Conservation (phyloP, 257 asterid genomes). For the Primulina huaijiensis region DNA sequence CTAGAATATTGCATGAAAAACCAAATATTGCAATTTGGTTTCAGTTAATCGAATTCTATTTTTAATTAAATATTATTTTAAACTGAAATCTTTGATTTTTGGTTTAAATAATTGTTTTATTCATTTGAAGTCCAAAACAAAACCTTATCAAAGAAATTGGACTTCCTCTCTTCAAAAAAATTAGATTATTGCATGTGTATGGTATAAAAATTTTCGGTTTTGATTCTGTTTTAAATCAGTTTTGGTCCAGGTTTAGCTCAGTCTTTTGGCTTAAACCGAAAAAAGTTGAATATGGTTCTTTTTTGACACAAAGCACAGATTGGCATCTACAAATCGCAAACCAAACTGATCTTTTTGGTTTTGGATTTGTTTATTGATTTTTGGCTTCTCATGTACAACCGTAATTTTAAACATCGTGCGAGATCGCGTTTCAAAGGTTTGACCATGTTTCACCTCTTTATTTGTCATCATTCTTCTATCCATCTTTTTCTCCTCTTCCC, state of each 20-base stretch:
- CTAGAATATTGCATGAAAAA: background rate
- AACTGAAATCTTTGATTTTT: background rate
- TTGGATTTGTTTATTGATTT: background rate
- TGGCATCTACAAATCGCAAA: background rate
- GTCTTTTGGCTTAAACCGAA: background rate
- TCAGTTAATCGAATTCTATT: too few relatives aligned
- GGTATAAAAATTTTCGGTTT: too few relatives aligned
- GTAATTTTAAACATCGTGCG: background rate
- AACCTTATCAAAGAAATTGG: too few relatives aligned
- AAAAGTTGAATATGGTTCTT: too few relatives aligned
- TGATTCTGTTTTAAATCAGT: too few relatives aligned
- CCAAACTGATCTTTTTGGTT: background rate
- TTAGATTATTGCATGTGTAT: background rate
- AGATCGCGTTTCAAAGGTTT: background rate
- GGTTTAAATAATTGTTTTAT: too few relatives aligned
- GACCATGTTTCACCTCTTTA: background rate
- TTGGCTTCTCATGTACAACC: background rate
- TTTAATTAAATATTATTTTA: too few relatives aligned
- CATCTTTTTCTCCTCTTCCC: conserved; percentile 29
- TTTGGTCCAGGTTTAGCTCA: background rate
- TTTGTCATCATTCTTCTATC: conserved; percentile 18
- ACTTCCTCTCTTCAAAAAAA: too few relatives aligned
- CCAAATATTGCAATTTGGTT: background rate
- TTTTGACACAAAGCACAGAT: background rate
- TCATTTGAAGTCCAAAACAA: too few relatives aligned